phyloP scores from a whole-genome alignment of 306 rosid genomes.

The Rosa lucieae region DNA sequence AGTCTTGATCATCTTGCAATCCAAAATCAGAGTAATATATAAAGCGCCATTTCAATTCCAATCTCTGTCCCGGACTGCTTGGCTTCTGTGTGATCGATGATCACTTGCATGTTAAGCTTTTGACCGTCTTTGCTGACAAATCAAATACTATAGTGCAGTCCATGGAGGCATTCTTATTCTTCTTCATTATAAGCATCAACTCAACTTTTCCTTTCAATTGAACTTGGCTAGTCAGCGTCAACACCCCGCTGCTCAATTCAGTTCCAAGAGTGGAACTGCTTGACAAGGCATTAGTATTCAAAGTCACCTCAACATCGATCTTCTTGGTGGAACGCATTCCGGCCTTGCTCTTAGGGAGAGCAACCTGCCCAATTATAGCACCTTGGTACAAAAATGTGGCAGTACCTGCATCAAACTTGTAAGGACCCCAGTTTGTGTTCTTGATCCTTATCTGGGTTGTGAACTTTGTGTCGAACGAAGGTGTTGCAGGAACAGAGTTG shows the following conservation, averaged over 20 bases:
- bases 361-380: background rate
- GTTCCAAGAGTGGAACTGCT: background rate
- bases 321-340: background rate
- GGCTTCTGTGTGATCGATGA: background rate
- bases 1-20: background rate
- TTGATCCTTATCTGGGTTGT: conserved; percentile 5
- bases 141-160: conserved; percentile 7
- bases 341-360: conserved; percentile 1
- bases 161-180: conserved; percentile 10
- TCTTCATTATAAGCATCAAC: conserved; percentile 22
- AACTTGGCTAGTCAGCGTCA: background rate
- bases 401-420: conserved; percentile 1
- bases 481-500: background rate
- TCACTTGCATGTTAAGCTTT: conserved; percentile 13
- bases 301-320: background rate
- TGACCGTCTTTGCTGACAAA: background rate
- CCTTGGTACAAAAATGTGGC: background rate
- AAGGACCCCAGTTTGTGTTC: conserved; percentile 16
- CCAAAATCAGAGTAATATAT: background rate
- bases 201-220: conserved; percentile 11
- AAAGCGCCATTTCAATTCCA: background rate
- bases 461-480: conserved; percentile 4
- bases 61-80: background rate
- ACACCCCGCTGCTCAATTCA: conserved; percentile 1
- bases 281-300: background rate